phyloP scores from a whole-genome alignment of 306 rosid genomes.

The Acacia confusa region DNA sequence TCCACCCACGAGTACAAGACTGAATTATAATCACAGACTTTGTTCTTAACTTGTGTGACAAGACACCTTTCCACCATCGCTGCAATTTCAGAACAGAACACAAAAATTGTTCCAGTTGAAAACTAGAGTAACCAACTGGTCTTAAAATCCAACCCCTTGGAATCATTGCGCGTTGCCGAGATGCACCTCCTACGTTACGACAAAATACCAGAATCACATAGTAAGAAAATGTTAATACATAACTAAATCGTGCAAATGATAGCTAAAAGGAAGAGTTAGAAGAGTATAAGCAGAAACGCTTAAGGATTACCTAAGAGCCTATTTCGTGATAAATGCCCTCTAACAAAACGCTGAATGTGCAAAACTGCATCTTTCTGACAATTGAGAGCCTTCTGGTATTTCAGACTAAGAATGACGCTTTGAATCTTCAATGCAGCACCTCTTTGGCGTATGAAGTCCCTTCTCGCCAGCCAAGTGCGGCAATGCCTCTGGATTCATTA shows the following conservation, averaged over 20 bases:
- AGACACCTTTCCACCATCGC: constrained; percentile 73
- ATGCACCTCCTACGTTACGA: constrained; percentile 43
- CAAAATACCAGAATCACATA: neutral
- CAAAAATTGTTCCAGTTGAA: constrained; percentile 46
- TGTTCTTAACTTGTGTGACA: constrained; percentile 44
- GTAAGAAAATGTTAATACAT: constrained; percentile 10
- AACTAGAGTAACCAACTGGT: constrained; percentile 38
- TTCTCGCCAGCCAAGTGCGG: constrained; percentile 67
- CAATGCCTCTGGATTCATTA: constrained; percentile 57
- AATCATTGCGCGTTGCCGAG: constrained; percentile 33
- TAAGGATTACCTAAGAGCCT: constrained; percentile 58
- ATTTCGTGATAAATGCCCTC: constrained; percentile 65
- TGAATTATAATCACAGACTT: constrained; percentile 65
- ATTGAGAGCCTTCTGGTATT: constrained; percentile 44
- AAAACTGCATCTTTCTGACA: constrained; percentile 53
- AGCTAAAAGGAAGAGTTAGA: constrained; percentile 2
- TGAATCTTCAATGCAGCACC: constrained; percentile 63
- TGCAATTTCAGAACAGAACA: constrained; percentile 71
- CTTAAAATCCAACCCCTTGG: constrained; percentile 31
- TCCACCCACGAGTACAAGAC: constrained; percentile 70
- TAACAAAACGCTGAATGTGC: constrained; percentile 66
- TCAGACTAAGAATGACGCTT: constrained; percentile 50
- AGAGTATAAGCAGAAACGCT: neutral
- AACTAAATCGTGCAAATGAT: constrained; percentile 9
- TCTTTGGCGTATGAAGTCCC: constrained; percentile 49